Conservation (phyloP, 2,329 filamentous ascomycete species). For the Kalmusia sp. region DNA sequence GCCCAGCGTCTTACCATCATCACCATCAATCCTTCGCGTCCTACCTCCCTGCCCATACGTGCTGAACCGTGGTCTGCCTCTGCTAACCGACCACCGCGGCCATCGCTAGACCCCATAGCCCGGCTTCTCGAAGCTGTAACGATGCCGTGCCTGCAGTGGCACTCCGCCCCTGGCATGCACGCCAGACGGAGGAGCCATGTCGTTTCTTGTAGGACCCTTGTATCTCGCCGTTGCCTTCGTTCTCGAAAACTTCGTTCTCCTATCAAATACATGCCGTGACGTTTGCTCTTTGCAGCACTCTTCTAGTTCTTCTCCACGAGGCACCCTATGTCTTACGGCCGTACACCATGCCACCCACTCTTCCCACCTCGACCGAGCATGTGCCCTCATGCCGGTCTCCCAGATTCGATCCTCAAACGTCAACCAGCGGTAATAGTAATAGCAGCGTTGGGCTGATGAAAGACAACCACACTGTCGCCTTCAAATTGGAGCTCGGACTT, state of each 20-base stretch:
- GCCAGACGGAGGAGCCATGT: background rate
- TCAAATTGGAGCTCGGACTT: background rate
- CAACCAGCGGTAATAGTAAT: background rate
- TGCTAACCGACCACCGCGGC: background rate
- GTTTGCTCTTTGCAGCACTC: background rate
- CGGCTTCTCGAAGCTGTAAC: background rate
- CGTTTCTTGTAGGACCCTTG: background rate
- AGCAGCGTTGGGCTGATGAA: background rate
- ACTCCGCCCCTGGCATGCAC: background rate
- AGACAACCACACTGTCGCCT: background rate
- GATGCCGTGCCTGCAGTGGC: background rate
- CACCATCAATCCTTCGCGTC: background rate
- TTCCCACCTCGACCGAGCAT: background rate
- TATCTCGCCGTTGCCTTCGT: background rate
- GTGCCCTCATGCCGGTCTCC: background rate
- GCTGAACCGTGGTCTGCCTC: background rate
- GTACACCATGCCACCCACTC: background rate
- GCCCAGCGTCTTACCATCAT: background rate
- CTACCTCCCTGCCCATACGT: background rate
- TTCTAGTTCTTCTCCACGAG: background rate
- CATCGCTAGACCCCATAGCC: background rate
- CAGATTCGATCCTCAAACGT: background rate
- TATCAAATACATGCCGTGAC: background rate
- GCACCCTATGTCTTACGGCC: background rate
- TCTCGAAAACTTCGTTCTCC: background rate